A percentile compares a stretch with the other conserved stretches of the same genome.
phyloP scores from a whole-genome alignment of 2,329 filamentous ascomycete species.

The Zarea fungicola region DNA sequence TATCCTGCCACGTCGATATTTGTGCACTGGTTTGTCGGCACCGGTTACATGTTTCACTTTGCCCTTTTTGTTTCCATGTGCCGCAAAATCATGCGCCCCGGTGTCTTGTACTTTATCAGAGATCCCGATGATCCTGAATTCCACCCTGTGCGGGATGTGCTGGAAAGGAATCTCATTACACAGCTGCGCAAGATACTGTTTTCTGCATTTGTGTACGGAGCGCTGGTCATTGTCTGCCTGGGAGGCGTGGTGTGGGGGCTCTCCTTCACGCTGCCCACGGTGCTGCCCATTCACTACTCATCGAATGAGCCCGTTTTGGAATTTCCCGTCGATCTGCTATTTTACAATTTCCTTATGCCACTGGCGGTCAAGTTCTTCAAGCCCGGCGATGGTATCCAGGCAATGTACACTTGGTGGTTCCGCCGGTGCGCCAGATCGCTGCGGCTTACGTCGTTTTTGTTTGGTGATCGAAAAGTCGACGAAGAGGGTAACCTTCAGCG shows the following conservation, averaged over 20 bases:
- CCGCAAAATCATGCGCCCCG: slow-evolving; percentile 91
- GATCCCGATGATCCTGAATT: slow-evolving; percentile 98
- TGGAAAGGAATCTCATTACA: slow-evolving; percentile 86
- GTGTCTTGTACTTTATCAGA: slow-evolving; percentile 95
- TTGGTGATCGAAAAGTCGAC: slow-evolving; percentile 73
- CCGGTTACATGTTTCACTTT: slow-evolving; percentile 99
- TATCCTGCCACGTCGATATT: slow-evolving; percentile 89
- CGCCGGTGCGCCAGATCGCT: slow-evolving; percentile 73
- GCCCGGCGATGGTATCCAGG: slow-evolving; percentile 76
- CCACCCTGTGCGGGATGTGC: slow-evolving; percentile 91
- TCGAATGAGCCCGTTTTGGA: slow-evolving; percentile 89
- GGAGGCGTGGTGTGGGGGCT: slow-evolving; percentile 96
- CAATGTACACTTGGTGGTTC: slow-evolving; percentile 96
- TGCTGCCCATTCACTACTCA: slow-evolving; percentile 90
- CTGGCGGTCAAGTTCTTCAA: slow-evolving; percentile 78
- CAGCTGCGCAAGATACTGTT: slow-evolving; percentile 96
- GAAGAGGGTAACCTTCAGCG: slow-evolving; percentile 70
- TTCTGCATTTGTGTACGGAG: slow-evolving; percentile 91
- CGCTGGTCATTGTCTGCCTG: slow-evolving; percentile 84
- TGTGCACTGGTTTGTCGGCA: slow-evolving; percentile 97
- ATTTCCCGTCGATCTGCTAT: slow-evolving; percentile 87
- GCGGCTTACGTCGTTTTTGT: slow-evolving; percentile 86
- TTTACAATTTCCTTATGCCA: slow-evolving; percentile 96
- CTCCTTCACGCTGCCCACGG: slow-evolving; percentile 57
- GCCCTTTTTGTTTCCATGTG: slow-evolving; percentile 99